Evolutionary conservation across 306 rosid species (phyloP).

Genomic region (Rosa lucieae): DNA sequence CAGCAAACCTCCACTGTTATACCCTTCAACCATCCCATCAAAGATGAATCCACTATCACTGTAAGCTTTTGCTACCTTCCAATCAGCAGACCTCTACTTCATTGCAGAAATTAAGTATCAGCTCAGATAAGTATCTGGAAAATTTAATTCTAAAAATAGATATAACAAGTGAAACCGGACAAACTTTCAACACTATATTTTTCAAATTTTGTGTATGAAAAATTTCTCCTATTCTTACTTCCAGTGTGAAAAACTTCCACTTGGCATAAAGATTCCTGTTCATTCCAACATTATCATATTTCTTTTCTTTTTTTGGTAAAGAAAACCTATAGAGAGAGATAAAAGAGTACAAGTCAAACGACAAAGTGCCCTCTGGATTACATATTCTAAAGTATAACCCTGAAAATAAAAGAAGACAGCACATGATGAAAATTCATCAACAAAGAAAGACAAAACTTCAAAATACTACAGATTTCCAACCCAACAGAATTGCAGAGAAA

Average conservation of each 20-base stretch:
- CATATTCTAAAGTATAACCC: not conserved
- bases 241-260: not conserved
- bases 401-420: not conserved
- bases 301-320: not conserved
- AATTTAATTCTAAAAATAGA: not conserved
- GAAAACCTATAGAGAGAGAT: not conserved
- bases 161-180: slow-evolving; percentile 10
- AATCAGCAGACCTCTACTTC: slow-evolving; percentile 90
- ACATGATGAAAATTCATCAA: not conserved
- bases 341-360: not conserved
- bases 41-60: slow-evolving; percentile 55
- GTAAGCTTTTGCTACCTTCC: slow-evolving; percentile 73
- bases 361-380: not conserved
- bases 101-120: slow-evolving; percentile 71
- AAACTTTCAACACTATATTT: not conserved
- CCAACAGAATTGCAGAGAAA: not conserved
- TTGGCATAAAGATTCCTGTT: not conserved
- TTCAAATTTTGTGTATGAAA: not conserved
- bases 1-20: slow-evolving; percentile 71
- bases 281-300: not conserved
- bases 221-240: not conserved
- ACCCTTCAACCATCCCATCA: slow-evolving; percentile 73
- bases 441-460: slow-evolving; percentile 1
- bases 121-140: slow-evolving; percentile 28
- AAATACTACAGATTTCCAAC: not conserved